Evolutionary conservation across 495 filamentous ascomycete species (phyloP).

Genomic region (Pyrenula aspistea): DNA sequence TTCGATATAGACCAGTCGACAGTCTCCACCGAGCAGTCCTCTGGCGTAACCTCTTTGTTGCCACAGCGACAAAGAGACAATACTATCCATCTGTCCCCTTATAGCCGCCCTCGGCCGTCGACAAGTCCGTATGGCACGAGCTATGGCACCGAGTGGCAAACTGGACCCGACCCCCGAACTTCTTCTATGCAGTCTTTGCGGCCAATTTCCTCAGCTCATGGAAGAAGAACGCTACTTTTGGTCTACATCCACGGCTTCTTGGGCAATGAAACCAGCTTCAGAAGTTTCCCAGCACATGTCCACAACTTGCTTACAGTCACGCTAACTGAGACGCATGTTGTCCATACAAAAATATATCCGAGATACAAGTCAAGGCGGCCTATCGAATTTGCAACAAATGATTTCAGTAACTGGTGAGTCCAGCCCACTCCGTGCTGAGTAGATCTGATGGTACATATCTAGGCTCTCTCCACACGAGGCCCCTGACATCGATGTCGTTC

Average conservation of each 20-base stretch:
- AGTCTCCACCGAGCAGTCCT: background rate
- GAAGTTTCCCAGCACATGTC: conserved; percentile 76
- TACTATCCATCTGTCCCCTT: background rate
- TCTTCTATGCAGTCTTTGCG: background rate
- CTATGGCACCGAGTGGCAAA: background rate
- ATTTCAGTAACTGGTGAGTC: conserved; percentile 67
- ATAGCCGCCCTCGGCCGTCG: background rate
- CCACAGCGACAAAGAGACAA: background rate
- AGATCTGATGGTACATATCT: conserved; percentile 4
- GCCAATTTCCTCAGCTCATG: background rate
- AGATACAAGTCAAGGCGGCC: conserved; percentile 73
- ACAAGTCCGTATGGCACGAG: background rate
- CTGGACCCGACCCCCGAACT: background rate
- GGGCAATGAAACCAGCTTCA: conserved; percentile 81
- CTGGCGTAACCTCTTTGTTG: background rate
- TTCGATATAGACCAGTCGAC: background rate
- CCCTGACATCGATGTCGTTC: conserved; percentile 60
- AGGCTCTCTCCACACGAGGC: conserved; percentile 71
- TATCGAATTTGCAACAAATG: conserved; percentile 60
- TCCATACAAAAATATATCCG: conserved; percentile 88
- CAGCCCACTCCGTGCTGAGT: conserved; percentile 2
- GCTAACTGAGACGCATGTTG: conserved; percentile 57
- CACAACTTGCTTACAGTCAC: conserved; percentile 63
- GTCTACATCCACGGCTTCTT: conserved; percentile 91
- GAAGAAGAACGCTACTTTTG: conserved; percentile 51